phyloP scores from a whole-genome alignment of 495 filamentous ascomycete species.

The Aspergillus conjunctus region DNA sequence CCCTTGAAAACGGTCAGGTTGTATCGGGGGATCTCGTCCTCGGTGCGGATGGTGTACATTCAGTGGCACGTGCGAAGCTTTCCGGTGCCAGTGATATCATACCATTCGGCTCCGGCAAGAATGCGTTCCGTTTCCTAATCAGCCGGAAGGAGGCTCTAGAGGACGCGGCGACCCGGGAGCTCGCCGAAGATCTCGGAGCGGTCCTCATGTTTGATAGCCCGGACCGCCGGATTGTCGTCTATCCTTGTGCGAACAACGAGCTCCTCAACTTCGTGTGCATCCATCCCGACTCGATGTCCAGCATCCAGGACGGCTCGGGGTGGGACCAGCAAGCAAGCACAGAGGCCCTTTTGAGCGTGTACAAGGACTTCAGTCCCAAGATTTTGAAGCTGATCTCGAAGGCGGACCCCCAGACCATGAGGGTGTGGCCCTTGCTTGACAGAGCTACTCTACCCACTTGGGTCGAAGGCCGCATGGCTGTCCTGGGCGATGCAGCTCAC shows the following conservation, averaged over 20 bases:
- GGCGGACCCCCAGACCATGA: conserved; percentile 50
- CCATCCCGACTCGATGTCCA: conserved; percentile 52
- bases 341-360: conserved; percentile 52
- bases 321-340: conserved; percentile 52
- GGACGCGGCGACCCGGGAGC: conserved; percentile 48
- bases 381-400: conserved; percentile 49
- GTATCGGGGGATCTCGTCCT: conserved; percentile 50
- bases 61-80: conserved; percentile 48
- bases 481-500: conserved; percentile 66
- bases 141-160: conserved; percentile 42
- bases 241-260: conserved; percentile 57
- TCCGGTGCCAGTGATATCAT: conserved; percentile 35
- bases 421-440: conserved; percentile 62
- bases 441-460: conserved; percentile 58
- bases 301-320: conserved; percentile 28
- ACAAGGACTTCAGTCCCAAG: conserved; percentile 49
- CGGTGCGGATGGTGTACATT: conserved; percentile 58
- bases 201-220: conserved; percentile 52
- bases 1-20: conserved; percentile 38
- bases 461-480: conserved; percentile 49
- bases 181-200: conserved; percentile 42
- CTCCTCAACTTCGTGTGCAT: conserved; percentile 63
- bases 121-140: conserved; percentile 64
- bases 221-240: conserved; percentile 60
- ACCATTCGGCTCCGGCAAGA: conserved; percentile 53